These are phyloP conservation scores for Candida sojae DNA, from an alignment of 1,139 yeast species.

Conservation along the genomic window DNA sequence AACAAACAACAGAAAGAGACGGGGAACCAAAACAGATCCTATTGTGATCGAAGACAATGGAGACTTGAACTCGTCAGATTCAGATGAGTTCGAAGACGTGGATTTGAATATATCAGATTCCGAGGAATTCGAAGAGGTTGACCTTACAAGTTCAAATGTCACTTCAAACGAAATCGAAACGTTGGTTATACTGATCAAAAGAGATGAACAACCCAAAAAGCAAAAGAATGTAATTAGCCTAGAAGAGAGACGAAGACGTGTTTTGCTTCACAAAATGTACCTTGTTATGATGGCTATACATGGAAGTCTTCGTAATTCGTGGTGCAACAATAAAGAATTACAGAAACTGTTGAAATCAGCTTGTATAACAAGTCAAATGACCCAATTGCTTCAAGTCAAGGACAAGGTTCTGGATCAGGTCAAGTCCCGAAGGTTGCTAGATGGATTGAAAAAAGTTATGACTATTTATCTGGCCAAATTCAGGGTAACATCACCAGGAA, in stretches of 20 bases:
- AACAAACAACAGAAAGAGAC: constrained; percentile 5
- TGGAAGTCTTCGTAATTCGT: constrained; percentile 66
- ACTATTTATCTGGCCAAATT: constrained; percentile 62
- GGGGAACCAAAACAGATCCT: constrained; percentile 2
- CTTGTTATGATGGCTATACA: constrained; percentile 62
- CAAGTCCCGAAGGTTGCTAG: constrained; percentile 71
- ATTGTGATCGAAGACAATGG: constrained; percentile 1
- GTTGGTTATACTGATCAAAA: constrained; percentile 10
- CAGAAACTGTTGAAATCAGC: constrained; percentile 37
- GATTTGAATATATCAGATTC: constrained; percentile 20
- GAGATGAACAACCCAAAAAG: constrained; percentile 17
- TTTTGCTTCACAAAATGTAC: constrained; percentile 56
- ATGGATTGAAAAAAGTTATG: constrained; percentile 69
- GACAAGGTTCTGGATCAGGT: constrained; percentile 37
- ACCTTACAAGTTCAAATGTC: constrained; percentile 13
- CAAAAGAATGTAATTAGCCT: constrained; percentile 15
- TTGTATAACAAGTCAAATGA: constrained; percentile 40
- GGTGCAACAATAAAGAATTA: constrained; percentile 63
- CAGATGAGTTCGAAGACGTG: constrained; percentile 38
- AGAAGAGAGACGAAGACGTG: constrained; percentile 14
- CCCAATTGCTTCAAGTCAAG: constrained; percentile 31
- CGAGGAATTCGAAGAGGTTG: constrained; percentile 37
- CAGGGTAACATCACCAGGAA: constrained; percentile 47
- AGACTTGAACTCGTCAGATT: constrained; percentile 11
- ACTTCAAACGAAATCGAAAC: constrained; percentile 3